These are phyloP conservation scores for Candida sonorensis DNA, from an alignment of 805 yeast genomes.

Conservation along the genomic window DNA sequence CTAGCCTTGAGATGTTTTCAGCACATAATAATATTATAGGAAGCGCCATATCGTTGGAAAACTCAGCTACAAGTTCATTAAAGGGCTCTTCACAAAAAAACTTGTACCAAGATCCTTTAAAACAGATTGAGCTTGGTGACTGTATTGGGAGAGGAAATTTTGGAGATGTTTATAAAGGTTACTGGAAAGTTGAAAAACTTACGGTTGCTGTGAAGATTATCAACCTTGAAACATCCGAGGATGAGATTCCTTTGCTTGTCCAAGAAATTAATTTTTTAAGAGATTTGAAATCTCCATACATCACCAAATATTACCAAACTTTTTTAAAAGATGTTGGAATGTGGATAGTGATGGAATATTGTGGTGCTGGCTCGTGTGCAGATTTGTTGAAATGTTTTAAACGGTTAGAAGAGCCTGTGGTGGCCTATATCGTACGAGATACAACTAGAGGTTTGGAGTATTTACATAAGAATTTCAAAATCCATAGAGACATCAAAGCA, in stretches of 20 bases:
- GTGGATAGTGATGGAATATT: constrained; percentile 92
- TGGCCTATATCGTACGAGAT: constrained; percentile 55
- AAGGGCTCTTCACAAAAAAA: no score
- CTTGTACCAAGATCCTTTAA: constrained; percentile 17
- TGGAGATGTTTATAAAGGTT: constrained; percentile 78
- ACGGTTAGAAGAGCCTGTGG: constrained; percentile 49
- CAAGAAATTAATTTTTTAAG: constrained; percentile 77
- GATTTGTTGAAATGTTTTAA: constrained; percentile 58
- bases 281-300: constrained; percentile 54
- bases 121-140: constrained; percentile 30
- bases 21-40: no score
- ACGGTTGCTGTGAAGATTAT: constrained; percentile 83
- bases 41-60: no score
- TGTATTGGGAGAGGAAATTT: constrained; percentile 81
- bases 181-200: constrained; percentile 23
- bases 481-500: constrained; percentile 87
- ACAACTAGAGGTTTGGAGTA: constrained; percentile 68
- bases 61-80: no score
- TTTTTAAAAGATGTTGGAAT: constrained; percentile 57
- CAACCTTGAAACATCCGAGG: constrained; percentile 71
- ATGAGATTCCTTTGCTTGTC: constrained; percentile 61
- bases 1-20: no score
- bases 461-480: constrained; percentile 65
- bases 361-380: constrained; percentile 91
- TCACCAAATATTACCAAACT: constrained; percentile 63